Evolutionary conservation across 2,329 filamentous ascomycete species (phyloP), one percentile per base, ranked within the genome.

Genomic region (Chaetomium sp.): DNA sequence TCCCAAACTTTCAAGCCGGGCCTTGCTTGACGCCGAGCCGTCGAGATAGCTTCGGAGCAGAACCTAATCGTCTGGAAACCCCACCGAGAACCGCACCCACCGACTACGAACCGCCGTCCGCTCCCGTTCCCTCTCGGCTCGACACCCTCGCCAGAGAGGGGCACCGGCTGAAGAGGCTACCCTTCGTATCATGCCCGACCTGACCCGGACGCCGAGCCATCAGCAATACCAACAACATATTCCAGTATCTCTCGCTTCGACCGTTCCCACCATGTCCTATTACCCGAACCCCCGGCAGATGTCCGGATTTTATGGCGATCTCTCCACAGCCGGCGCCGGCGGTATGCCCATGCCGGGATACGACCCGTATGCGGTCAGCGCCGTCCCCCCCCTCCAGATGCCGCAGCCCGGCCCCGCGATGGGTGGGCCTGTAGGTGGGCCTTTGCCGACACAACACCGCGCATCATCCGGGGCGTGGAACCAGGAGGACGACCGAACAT

Each of bases 401-500:
- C 70, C 71, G 31, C 69, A 69, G 1, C 59, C 68, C 63, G 59
- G 67, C 63, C 50, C 68, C 53, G 61, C 67, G n/a, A 69, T 71
- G 65, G 68, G 70, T 29, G 71, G 71, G 27, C 72, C 72, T 42
- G 72, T 71, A 38, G 69, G 71, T 57, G 67, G 68, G 8, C 65
- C 64, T 60, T 76, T 72, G 7, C 78, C 73, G 68, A 67, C 76
- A 64, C 80, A 80, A 42, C 78, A 83, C 69, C 83, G 86, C 56
- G 79, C 85, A 27, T 86, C 85, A 38, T 87, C 85, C 0, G 85
- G 85, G 9, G 87, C 88, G 0, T 96, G 92, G 92, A 89, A 85
- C 35, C 80, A 84, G 1, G 82, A 86, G 56, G 91, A 95, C 70
- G 92, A 96, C 76, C 84, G 90, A 71, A 86, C 86, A 45, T 84